These are phyloP conservation scores for Keqinozyma sinolaborantium DNA, from an alignment of 1,139 yeast species.

Conservation along the genomic window DNA sequence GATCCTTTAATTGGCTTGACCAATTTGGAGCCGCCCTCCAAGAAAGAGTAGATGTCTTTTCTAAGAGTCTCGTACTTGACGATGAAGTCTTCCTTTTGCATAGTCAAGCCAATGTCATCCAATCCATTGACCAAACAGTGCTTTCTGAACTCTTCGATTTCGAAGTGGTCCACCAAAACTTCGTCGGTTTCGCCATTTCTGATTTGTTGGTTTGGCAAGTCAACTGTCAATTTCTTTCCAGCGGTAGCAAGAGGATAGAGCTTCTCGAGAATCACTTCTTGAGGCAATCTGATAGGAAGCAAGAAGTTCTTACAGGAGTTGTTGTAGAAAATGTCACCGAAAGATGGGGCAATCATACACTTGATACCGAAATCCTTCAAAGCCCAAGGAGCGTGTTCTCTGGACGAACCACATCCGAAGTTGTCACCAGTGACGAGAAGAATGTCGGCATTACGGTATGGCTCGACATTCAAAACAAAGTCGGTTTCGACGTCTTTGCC, in stretches of 20 bases:
- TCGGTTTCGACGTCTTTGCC: slow-evolving; percentile 84
- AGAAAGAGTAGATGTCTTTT: slow-evolving; percentile 78
- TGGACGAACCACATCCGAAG: slow-evolving; percentile 98
- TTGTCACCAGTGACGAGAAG: slow-evolving; percentile 93
- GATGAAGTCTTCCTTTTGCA: slow-evolving; percentile 82
- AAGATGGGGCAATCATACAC: slow-evolving; percentile 94
- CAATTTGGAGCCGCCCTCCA: slow-evolving; percentile 78
- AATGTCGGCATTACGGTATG: slow-evolving; percentile 76
- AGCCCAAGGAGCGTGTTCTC: slow-evolving; percentile 99
- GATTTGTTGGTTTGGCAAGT: slow-evolving; percentile 83
- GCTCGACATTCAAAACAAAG: slow-evolving; percentile 80
- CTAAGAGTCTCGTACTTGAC: slow-evolving; percentile 70
- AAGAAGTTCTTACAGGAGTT: slow-evolving; percentile 95
- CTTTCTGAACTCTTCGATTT: slow-evolving; percentile 86
- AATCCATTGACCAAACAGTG: slow-evolving; percentile 92
- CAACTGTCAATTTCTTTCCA: slow-evolving; percentile 72
- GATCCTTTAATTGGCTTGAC: slow-evolving; percentile 67
- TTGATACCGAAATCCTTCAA: slow-evolving; percentile 94
- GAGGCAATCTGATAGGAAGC: slow-evolving; percentile 84
- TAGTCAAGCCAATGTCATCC: slow-evolving; percentile 93
- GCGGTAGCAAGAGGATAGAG: slow-evolving; percentile 75
- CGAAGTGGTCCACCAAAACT: slow-evolving; percentile 76
- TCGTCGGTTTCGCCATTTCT: slow-evolving; percentile 62
- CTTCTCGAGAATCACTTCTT: slow-evolving; percentile 64
- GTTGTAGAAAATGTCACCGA: slow-evolving; percentile 96